These are phyloP conservation scores for Dendrobium chrysotoxum DNA, from an alignment of 106 monocot genomes.

Conservation along the genomic window DNA sequence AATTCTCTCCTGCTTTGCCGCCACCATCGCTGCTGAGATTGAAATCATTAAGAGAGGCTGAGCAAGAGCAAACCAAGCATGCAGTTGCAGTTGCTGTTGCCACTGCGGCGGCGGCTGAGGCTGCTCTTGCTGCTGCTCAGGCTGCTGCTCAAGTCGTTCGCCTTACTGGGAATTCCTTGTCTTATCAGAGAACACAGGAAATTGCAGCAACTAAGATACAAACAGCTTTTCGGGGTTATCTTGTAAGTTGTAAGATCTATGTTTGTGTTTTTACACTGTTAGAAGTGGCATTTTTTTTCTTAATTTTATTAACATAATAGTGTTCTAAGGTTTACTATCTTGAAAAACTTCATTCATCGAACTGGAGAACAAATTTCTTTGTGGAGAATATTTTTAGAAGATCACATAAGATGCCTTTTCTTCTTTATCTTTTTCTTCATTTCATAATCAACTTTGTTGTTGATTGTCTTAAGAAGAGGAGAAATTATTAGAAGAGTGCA, in stretches of 20 bases:
- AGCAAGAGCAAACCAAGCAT: conserved; percentile 61
- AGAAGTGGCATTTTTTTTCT: neutral
- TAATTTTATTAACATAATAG: too few species aligned
- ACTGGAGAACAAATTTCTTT: neutral
- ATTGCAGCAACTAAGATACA: conserved; percentile 60
- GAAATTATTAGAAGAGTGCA: too few species aligned
- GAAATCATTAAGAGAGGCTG: conserved; percentile 41
- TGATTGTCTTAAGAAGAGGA: too few species aligned
- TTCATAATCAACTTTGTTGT: too few species aligned
- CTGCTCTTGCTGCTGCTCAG: conserved; percentile 69
- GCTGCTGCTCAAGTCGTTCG: conserved; percentile 71
- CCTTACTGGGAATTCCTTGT: conserved; percentile 30
- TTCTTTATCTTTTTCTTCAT: too few species aligned
- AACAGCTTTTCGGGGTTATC: conserved; percentile 51
- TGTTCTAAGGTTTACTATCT: neutral
- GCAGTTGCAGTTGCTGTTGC: conserved; percentile 73
- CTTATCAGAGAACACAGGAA: conserved; percentile 16
- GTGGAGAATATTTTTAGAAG: neutral
- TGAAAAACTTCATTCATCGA: neutral
- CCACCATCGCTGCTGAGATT: conserved; percentile 17
- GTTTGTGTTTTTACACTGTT: neutral
- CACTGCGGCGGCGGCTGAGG: conserved; percentile 69
- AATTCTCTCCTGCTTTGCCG: conserved; percentile 29
- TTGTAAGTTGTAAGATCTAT: conserved; percentile 64
- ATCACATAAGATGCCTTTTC: neutral